A percentile compares a stretch with the other conserved stretches of the same genome.
Conservation (phyloP, 2,329 filamentous ascomycete species). For the Claviceps sp. region DNA sequence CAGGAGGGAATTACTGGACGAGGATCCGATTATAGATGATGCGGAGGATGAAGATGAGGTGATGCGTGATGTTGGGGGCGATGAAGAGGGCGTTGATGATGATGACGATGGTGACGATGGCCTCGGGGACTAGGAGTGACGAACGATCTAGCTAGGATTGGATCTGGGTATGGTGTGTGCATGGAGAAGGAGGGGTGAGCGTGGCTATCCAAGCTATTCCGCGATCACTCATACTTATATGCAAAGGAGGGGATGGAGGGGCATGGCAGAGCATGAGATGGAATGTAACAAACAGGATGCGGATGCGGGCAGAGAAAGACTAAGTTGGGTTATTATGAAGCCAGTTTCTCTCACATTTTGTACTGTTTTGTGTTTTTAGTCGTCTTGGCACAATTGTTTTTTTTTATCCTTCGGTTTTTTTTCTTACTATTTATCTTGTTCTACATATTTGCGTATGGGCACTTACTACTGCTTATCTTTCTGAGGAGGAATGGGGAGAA, state of each 20-base stretch:
- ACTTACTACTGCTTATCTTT: neutral
- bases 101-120: constrained; percentile 30
- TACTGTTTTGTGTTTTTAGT: neutral
- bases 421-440: neutral
- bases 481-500: too few species aligned
- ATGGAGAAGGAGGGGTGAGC: too few species aligned
- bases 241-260: too few species aligned
- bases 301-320: neutral
- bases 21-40: constrained; percentile 27
- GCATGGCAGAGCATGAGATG: too few species aligned
- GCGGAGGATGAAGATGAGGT: constrained; percentile 20
- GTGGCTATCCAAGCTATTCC: too few species aligned
- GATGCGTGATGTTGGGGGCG: constrained; percentile 17
- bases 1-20: constrained; percentile 39
- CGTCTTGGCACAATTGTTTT: neutral
- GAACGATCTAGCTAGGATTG: neutral
- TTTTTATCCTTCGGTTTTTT: neutral
- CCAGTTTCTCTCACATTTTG: neutral
- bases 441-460: neutral
- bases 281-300: too few species aligned
- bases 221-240: too few species aligned
- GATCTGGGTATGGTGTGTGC: too few species aligned
- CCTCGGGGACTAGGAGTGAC: constrained; percentile 26
- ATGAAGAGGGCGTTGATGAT: constrained; percentile 25
- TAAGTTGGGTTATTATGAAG: neutral